These are phyloP conservation scores for Angomonas deanei DNA, from an alignment of 208 protist species.

Conservation along the genomic window DNA sequence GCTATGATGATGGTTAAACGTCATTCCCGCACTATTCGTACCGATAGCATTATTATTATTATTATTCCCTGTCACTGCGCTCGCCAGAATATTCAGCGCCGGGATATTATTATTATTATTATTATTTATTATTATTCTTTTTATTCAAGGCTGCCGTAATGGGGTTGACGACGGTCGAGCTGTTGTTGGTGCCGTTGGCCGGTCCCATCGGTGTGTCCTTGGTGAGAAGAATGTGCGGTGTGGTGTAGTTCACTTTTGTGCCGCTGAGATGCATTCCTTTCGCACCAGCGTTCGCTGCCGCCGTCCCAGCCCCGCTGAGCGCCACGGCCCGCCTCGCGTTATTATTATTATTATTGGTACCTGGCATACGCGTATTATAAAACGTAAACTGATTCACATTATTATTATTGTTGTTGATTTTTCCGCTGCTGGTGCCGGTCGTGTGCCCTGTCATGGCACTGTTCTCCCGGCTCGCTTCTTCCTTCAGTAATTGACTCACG, in stretches of 20 bases:
- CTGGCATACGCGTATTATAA: background rate
- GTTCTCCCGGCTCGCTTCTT: too few species aligned
- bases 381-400: background rate
- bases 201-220: too few species aligned
- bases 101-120: background rate
- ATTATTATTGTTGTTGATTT: background rate
- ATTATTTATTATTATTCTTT: constrained; percentile 5
- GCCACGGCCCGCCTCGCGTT: background rate
- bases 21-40: background rate
- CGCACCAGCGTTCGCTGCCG: constrained; percentile 1
- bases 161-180: too few species aligned
- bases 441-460: too few species aligned
- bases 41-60: constrained; percentile 3
- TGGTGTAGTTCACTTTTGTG: constrained; percentile 1
- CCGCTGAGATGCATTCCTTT: background rate
- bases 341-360: constrained; percentile 4
- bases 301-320: background rate
- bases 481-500: too few species aligned
- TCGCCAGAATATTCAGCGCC: background rate
- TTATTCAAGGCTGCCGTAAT: background rate
- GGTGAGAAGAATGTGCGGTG: background rate
- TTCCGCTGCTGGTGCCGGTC: background rate
- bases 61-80: background rate
- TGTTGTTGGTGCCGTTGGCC: too few species aligned
- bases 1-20: too few species aligned